Conservation (phyloP, 73 alveolate genomes). For the Paramecium pentaurelia region DNA sequence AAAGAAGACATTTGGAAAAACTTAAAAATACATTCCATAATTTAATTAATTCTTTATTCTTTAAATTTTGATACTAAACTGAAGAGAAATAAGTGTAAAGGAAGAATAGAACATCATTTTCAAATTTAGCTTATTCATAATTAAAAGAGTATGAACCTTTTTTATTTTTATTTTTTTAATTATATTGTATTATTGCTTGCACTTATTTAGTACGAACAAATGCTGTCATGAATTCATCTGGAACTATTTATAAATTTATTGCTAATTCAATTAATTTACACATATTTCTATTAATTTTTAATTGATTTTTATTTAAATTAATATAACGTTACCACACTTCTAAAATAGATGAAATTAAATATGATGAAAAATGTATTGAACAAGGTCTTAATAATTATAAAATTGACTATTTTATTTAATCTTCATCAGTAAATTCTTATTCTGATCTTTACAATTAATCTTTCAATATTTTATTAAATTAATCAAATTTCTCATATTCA, state of each 20-base stretch:
- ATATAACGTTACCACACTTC: background rate
- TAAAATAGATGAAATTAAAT: background rate
- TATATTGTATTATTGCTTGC: background rate
- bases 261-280: background rate
- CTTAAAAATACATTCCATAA: background rate
- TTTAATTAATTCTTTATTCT: background rate
- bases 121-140: background rate
- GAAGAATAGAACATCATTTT: slow-evolving; percentile 1
- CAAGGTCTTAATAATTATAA: background rate
- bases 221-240: slow-evolving; percentile 8
- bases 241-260: background rate
- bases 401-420: background rate
- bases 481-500: background rate
- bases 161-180: background rate
- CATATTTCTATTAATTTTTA: background rate
- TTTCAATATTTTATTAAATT: background rate
- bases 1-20: background rate
- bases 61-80: background rate
- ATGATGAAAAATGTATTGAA: background rate
- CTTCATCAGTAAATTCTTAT: background rate
- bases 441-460: background rate
- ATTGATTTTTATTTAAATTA: background rate
- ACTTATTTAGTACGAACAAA: background rate
- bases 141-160: background rate
- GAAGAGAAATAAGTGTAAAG: background rate